Evolutionary conservation across 352 stramenopile genomes (phyloP).

Genomic region (Phytophthora vignae): DNA sequence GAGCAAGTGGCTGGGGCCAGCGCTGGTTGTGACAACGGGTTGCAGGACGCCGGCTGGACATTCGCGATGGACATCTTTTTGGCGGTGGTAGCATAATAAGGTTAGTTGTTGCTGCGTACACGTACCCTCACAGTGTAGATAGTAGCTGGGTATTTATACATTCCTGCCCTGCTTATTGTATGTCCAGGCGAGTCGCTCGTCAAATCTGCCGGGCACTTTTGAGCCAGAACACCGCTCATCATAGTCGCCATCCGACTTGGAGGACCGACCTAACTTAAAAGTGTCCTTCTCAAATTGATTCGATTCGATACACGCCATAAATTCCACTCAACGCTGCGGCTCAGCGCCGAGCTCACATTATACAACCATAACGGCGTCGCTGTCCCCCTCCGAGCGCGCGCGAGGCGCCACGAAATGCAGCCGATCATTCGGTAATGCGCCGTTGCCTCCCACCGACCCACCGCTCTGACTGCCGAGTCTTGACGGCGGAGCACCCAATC

Average conservation of each 20-base stretch:
- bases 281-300: too few relatives aligned
- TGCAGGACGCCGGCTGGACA: too few relatives aligned
- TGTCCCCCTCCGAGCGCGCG: constrained; percentile 22
- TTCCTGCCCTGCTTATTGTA: too few relatives aligned
- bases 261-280: constrained; percentile 1
- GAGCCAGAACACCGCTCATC: neutral
- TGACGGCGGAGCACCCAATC: neutral
- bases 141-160: too few relatives aligned
- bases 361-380: constrained; percentile 25
- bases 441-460: neutral
- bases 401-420: constrained; percentile 6
- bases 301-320: constrained; percentile 14
- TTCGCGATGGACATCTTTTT: too few relatives aligned
- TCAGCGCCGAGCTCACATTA: constrained; percentile 2
- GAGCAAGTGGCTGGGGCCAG: too few relatives aligned
- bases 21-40: too few relatives aligned
- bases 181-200: neutral
- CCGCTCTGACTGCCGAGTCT: neutral
- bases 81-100: too few relatives aligned
- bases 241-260: constrained; percentile 2
- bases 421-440: neutral
- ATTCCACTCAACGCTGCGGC: neutral
- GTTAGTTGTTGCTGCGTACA: too few relatives aligned
- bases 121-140: too few relatives aligned
- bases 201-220: neutral